Evolutionary conservation across 2,329 filamentous ascomycete genomes (phyloP).

Genomic region (Monosporascus ibericus): DNA sequence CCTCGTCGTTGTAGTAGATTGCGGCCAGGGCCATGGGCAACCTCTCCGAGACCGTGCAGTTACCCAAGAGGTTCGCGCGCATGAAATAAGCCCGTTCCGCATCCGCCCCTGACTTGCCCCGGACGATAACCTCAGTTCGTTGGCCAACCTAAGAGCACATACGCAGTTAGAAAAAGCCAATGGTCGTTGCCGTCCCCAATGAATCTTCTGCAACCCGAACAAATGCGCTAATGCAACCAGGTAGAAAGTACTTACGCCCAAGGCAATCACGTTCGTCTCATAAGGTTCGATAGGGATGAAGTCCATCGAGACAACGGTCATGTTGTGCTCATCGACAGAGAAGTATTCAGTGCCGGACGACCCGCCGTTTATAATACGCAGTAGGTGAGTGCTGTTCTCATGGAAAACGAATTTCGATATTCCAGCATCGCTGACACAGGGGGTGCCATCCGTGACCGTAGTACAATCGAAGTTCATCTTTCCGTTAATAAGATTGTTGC

Average conservation of each 20-base stretch:
- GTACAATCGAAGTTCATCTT: conserved; percentile 5
- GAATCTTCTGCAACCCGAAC: too few relatives aligned
- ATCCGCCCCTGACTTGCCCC: neutral
- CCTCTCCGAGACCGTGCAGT: conserved; percentile 6
- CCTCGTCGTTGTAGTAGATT: conserved; percentile 10
- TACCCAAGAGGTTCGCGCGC: conserved; percentile 6
- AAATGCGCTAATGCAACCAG: too few relatives aligned
- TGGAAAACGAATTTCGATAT: conserved; percentile 15
- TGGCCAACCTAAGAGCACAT: conserved; percentile 12
- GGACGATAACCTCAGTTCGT: conserved; percentile 11
- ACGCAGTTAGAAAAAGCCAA: neutral
- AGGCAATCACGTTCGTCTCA: conserved; percentile 24
- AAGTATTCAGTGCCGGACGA: conserved; percentile 10
- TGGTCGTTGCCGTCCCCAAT: too few relatives aligned
- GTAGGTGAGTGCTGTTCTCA: conserved; percentile 31
- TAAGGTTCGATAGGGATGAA: conserved; percentile 43
- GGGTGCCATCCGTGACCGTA: neutral
- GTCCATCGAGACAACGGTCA: conserved; percentile 42
- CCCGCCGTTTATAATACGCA: conserved; percentile 14
- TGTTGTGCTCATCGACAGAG: conserved; percentile 39
- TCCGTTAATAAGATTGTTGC: conserved; percentile 21
- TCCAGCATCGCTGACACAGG: conserved; percentile 3
- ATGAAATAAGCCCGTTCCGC: conserved; percentile 10
- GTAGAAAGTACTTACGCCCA: neutral
- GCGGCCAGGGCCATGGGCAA: conserved; percentile 7